Evolutionary conservation across 139 green algal species (phyloP).

Genomic region (Coccomyxa sp.): DNA sequence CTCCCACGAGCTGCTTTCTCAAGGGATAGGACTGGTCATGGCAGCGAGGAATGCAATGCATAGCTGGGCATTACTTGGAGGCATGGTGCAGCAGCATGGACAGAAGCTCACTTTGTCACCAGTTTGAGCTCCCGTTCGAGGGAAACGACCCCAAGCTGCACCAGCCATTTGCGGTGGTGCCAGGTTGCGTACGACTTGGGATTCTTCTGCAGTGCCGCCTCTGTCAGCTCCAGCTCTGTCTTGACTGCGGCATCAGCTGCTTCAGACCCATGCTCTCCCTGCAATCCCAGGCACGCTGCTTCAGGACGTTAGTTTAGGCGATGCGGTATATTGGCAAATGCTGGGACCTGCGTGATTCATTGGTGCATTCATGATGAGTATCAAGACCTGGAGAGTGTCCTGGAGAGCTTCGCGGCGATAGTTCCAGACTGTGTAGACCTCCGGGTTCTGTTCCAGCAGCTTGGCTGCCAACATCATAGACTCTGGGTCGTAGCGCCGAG

Average conservation of each 20-base stretch:
- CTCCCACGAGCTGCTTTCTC: neutral
- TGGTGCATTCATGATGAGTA: neutral
- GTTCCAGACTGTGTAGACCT: slow-evolving; percentile 95
- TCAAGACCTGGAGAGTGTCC: slow-evolving; percentile 26
- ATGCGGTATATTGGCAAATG: neutral
- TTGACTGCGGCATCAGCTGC: slow-evolving; percentile 31
- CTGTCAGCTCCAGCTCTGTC: slow-evolving; percentile 60
- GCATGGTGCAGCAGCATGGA: neutral
- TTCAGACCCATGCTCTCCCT: slow-evolving; percentile 32
- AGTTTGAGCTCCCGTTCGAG: slow-evolving; percentile 55
- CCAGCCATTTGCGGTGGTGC: slow-evolving; percentile 90
- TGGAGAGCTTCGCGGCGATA: slow-evolving; percentile 65
- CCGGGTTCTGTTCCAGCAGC: slow-evolving; percentile 74
- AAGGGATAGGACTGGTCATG: slow-evolving; percentile 1
- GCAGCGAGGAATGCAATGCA: neutral
- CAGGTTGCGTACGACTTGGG: slow-evolving; percentile 92
- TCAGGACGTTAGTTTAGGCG: neutral
- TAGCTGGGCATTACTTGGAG: neutral
- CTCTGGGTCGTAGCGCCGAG: slow-evolving; percentile 15
- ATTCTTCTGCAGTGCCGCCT: slow-evolving; percentile 66
- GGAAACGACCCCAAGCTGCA: slow-evolving; percentile 41
- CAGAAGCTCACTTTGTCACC: slow-evolving; percentile 29
- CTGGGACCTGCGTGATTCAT: neutral
- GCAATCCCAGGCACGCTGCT: neutral
- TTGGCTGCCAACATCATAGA: slow-evolving; percentile 34